phyloP scores from a whole-genome alignment of 1,139 yeast species.

The Blastobotrys apis region DNA sequence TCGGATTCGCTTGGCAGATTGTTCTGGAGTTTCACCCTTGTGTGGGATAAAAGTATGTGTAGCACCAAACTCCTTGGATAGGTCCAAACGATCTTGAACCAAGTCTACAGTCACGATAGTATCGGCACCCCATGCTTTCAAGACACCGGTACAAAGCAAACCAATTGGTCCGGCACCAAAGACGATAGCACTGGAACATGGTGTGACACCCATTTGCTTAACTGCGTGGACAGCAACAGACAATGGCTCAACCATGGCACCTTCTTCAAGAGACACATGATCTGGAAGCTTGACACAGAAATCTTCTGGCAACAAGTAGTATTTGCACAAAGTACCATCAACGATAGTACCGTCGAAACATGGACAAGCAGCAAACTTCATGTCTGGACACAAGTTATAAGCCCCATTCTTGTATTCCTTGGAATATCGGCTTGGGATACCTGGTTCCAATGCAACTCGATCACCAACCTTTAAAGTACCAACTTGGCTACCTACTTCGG shows the following conservation, averaged over 20 bases:
- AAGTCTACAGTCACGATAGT: slow-evolving; percentile 57
- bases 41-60: slow-evolving; percentile 19
- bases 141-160: slow-evolving; percentile 67
- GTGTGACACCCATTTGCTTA: slow-evolving; percentile 56
- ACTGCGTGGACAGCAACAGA: slow-evolving; percentile 84
- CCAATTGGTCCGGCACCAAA: slow-evolving; percentile 96
- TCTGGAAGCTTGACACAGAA: slow-evolving; percentile 78
- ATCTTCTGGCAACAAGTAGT: slow-evolving; percentile 76
- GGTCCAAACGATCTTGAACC: slow-evolving; percentile 20
- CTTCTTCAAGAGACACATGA: slow-evolving; percentile 71
- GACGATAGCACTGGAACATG: slow-evolving; percentile 73
- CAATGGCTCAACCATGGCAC: slow-evolving; percentile 85
- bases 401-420: slow-evolving; percentile 70
- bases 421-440: slow-evolving; percentile 72
- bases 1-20: slow-evolving; percentile 39
- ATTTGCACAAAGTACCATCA: slow-evolving; percentile 66
- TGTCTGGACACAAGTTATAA: slow-evolving; percentile 75
- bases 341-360: slow-evolving; percentile 36
- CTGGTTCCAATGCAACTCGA: slow-evolving; percentile 69
- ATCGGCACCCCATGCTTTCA: slow-evolving; percentile 74
- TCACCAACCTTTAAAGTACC: slow-evolving; percentile 38
- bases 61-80: slow-evolving; percentile 22
- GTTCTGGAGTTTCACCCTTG: slow-evolving; percentile 30
- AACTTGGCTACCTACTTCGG: slow-evolving; percentile 61
- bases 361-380: slow-evolving; percentile 92